Evolutionary conservation across 257 asterid species (phyloP), one percentile per base, ranked within the genome.

Genomic region (Solanum pimpinellifolium): DNA sequence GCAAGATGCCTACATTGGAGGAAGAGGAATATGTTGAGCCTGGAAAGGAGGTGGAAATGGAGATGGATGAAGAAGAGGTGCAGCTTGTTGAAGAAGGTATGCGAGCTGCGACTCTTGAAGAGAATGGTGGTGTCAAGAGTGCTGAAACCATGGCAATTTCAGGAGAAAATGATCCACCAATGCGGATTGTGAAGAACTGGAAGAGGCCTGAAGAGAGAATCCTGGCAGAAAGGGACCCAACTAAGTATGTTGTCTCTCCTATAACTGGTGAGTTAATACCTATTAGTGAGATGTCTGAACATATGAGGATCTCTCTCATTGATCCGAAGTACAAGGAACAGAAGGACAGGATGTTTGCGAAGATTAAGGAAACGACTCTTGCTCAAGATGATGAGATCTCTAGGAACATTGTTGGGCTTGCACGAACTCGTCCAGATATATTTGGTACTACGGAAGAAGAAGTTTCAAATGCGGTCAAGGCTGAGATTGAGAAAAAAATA

Each of bases 401-500:
- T 60, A 94, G 93, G 90, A 96, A 95, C 82, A 96, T 96, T 84
- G 98, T 96, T 85, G 98, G 98, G 59, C 99, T 96, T 78, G 99
- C 99, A 33, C 91, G 97, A 73, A 93, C 96, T 18, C 94, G 99
- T 35, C 99, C 98, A 15, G 99, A 96, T 91, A 96, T 96, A 83
- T 96, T 96, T 90, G 99, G 99, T 86, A 95, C 99, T 39, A 95
- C 99, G 3, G 98, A 95, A 85, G 99, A 96, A 93, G 99, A 96
- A 92, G 98, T 95, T 72, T 95, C 98, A 46, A 96, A 96, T 89
- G 99, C 98, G 33, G 99, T 96, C 74, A 96, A 93, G 90, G 99
- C 98, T 5, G 98, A 94, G 92, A 96, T 95, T 83, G 98, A 95
- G 81, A 96, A 94, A 96, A 95, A 95, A 92, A 94, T 95, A 62